A percentile compares a stretch with the other conserved stretches of the same genome.
phyloP scores from a whole-genome alignment of 768 basidiomycete genomes.

The Xerocomellus chrysenteron region DNA sequence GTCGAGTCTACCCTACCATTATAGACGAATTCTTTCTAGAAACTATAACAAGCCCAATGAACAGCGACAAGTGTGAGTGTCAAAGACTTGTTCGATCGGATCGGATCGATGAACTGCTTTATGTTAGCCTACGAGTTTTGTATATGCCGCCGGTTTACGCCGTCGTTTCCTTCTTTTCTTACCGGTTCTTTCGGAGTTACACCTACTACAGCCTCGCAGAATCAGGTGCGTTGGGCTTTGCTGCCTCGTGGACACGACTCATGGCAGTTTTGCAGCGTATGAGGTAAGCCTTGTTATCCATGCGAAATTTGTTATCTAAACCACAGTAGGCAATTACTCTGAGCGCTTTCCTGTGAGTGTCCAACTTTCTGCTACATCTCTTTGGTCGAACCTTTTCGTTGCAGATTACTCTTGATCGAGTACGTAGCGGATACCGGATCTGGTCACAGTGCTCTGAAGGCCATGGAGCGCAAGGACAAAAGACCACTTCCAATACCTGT shows the following conservation, averaged over 20 bases:
- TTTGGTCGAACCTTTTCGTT: not conserved
- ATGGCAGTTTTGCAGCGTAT: slow-evolving; percentile 46
- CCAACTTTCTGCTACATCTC: not conserved
- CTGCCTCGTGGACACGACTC: slow-evolving; percentile 27
- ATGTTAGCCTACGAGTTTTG: slow-evolving; percentile 64
- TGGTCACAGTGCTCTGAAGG: slow-evolving; percentile 61
- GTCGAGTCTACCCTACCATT: not conserved
- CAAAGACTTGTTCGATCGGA: not conserved
- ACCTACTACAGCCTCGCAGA: slow-evolving; percentile 59
- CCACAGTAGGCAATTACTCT: slow-evolving; percentile 66
- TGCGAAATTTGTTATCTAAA: slow-evolving; percentile 16
- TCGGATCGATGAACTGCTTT: not conserved
- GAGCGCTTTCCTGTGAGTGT: slow-evolving; percentile 79
- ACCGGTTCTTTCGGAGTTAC: slow-evolving; percentile 78
- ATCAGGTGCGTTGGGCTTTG: slow-evolving; percentile 38
- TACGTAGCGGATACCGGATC: slow-evolving; percentile 72
- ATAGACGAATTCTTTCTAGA: slow-evolving; percentile 37
- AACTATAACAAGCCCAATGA: slow-evolving; percentile 69
- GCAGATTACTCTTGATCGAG: slow-evolving; percentile 76
- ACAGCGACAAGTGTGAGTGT: slow-evolving; percentile 76
- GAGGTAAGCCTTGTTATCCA: slow-evolving; percentile 46
- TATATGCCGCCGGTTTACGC: slow-evolving; percentile 86
- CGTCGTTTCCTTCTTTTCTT: slow-evolving; percentile 82
- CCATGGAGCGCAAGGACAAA: slow-evolving; percentile 81
- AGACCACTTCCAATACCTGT: slow-evolving; percentile 66